Base-by-base conservation (phyloP, 345 rosid genomes). In the Excoecaria cochinchinensis region DNA sequence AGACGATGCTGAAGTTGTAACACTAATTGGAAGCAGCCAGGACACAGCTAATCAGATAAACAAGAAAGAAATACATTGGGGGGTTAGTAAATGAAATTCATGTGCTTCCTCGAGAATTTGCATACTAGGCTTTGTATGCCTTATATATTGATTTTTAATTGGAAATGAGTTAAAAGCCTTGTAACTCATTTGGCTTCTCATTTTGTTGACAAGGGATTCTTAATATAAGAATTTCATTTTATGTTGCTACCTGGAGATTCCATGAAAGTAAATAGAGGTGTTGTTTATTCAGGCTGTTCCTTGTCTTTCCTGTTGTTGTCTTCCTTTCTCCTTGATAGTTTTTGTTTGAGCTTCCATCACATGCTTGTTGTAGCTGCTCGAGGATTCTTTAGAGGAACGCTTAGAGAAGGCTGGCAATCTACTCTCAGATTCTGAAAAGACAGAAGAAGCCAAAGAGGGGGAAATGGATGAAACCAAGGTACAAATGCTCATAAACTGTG, bases 391-490 rank as follows among this genome's bases (percentile, higher is more conserved):
- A 58, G 99, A 96, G 85, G 97, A 90, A 56, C 91, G 88, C 74
- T 85, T 93, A 69, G 98, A 93, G 85, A 93, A 90, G 83, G 86
- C 84, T 0, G 98, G 93, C 19, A 82, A 85, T 79, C 81, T 88
- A 53, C 92, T 82, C 52, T 85, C 97, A 69, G 98, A 93, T 82
- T 86, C 92, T 74, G 97, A 96, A 74, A 92, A 93, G 80, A 85
- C 82, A 5, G 93, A 91, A 71, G 98, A 93, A 81, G 82, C 78
- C 80, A 93, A 90, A 86, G 99, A 92, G 52, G 94, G 85, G 25
- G 98, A 93, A 24, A 52, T 76, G 39, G 99, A 93, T 82, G 99
- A 90, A 73, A 84, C 81, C 84, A 93, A 95, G 97, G 99, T 93
- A 78, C 42, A 52, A 69, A 51, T 75, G 22, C 56, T 77, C 70